These are phyloP conservation scores for Diplocarpon rosae DNA, from an alignment of 2,329 filamentous ascomycete species.

Conservation along the genomic window DNA sequence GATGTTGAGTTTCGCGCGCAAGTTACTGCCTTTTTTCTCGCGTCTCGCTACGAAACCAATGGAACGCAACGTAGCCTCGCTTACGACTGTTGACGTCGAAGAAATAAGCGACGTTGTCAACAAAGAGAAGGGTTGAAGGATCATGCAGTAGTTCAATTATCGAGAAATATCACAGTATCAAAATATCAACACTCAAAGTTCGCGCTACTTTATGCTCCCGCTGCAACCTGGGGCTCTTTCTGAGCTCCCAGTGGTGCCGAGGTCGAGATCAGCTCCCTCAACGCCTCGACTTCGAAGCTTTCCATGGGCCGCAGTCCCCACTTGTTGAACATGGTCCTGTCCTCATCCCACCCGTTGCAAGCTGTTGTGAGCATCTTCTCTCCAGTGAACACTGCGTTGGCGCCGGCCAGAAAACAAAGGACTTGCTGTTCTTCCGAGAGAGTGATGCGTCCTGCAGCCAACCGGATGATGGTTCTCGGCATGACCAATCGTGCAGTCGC, in stretches of 20 bases:
- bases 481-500: slow-evolving; percentile 75
- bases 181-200: not conserved
- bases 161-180: too few species aligned
- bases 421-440: slow-evolving; percentile 85
- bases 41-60: too few species aligned
- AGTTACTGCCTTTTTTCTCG: too few species aligned
- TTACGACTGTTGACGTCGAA: too few species aligned
- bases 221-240: slow-evolving; percentile 2
- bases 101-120: too few species aligned
- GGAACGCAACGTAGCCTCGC: too few species aligned
- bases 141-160: too few species aligned
- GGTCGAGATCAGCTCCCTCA: slow-evolving; percentile 16
- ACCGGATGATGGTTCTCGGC: slow-evolving; percentile 74
- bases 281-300: slow-evolving; percentile 25
- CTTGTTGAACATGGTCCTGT: slow-evolving; percentile 68
- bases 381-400: slow-evolving; percentile 89
- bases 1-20: too few species aligned
- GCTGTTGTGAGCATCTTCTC: slow-evolving; percentile 94
- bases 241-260: slow-evolving; percentile 10
- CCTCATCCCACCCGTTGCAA: slow-evolving; percentile 85
- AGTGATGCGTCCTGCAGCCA: slow-evolving; percentile 74
- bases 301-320: slow-evolving; percentile 78
- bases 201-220: not conserved
- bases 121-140: too few species aligned
- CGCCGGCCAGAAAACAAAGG: slow-evolving; percentile 79